Conservation (phyloP, 176 grass and related monocot species). For the Aegilops longissima region DNA sequence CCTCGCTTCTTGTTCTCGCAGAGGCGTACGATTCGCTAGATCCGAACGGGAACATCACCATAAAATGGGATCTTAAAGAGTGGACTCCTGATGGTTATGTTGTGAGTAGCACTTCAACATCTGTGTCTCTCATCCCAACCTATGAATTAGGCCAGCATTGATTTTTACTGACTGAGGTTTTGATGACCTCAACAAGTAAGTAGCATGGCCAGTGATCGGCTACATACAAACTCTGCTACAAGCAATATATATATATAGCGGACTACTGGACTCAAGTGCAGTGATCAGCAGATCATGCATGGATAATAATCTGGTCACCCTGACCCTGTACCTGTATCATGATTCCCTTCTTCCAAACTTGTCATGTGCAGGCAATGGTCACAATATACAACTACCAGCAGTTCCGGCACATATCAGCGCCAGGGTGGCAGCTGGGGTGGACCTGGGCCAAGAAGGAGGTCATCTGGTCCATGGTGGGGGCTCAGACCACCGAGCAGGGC, state of each 20-base stretch:
- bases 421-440: conserved; percentile 84
- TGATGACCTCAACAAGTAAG: conserved; percentile 10
- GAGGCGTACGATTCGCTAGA: conserved; percentile 87
- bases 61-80: conserved; percentile 64
- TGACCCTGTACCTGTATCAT: conserved; percentile 3
- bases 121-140: conserved; percentile 11
- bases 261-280: background rate
- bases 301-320: background rate
- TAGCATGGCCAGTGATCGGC: background rate
- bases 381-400: conserved; percentile 87
- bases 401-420: conserved; percentile 70
- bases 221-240: background rate
- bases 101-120: conserved; percentile 54
- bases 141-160: background rate
- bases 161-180: no score
- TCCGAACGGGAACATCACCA: conserved; percentile 83
- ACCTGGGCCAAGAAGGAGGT: conserved; percentile 87
- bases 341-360: conserved; percentile 7
- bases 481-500: conserved; percentile 78
- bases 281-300: background rate
- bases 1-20: conserved; percentile 22
- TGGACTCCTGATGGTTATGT: conserved; percentile 95
- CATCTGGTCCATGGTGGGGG: conserved; percentile 85
- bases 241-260: background rate
- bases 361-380: conserved; percentile 59